Conservation (phyloP, 345 rosid genomes). For the Syzygium jambos region DNA sequence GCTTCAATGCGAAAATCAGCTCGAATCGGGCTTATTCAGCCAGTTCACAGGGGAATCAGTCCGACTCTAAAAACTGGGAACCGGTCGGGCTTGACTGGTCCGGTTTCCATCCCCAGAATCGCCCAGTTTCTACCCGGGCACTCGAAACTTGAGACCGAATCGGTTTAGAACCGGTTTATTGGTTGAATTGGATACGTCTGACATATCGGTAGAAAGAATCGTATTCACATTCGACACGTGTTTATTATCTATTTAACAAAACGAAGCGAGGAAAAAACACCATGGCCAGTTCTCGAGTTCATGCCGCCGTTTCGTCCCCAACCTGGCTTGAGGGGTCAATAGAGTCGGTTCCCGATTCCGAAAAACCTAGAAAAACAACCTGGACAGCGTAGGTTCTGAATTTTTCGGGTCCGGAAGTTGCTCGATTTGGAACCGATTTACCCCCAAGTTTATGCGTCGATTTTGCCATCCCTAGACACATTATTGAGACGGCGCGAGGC, state of each 20-base stretch:
- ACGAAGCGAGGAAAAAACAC: not conserved
- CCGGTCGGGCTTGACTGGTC: not conserved
- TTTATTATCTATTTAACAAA: not conserved
- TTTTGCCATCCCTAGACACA: too few relatives aligned
- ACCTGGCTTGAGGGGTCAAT: rapidly evolving
- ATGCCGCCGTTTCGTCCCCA: rapidly evolving
- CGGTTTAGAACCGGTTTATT: too few relatives aligned
- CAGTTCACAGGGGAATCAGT: not conserved
- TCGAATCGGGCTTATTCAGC: not conserved
- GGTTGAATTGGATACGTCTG: not conserved
- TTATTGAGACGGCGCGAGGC: not conserved
- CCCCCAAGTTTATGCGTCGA: too few relatives aligned
- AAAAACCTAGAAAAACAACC: not conserved
- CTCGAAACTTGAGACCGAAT: not conserved
- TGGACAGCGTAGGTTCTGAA: too few relatives aligned
- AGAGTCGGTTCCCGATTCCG: not conserved
- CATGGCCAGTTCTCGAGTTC: rapidly evolving
- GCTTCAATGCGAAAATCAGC: not conserved
- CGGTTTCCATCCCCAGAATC: too few relatives aligned
- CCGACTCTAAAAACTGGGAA: not conserved
- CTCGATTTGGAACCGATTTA: too few relatives aligned
- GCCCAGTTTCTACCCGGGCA: not conserved
- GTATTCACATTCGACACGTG: not conserved
- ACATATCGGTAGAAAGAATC: not conserved
- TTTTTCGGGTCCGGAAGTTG: too few relatives aligned